Percentiles rank a stretch among this genome's conserved stretches.
phyloP scores from a whole-genome alignment of 768 basidiomycete genomes.

The Trametes villosa region DNA sequence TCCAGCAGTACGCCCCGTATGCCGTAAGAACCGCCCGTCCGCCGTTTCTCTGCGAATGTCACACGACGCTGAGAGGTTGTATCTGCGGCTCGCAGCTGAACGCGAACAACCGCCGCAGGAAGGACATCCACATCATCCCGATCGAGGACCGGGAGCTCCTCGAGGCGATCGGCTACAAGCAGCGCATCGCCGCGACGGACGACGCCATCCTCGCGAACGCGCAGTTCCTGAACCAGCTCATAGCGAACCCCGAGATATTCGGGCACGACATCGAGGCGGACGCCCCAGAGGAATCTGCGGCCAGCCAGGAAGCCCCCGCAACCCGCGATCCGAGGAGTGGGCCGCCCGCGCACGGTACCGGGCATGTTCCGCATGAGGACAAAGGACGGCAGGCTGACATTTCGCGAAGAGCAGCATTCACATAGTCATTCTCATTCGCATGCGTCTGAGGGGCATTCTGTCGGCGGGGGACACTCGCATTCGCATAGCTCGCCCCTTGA shows the following conservation, averaged over 20 bases:
- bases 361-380: not conserved
- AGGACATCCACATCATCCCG: constrained; percentile 76
- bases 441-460: too few species aligned
- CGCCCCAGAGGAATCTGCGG: constrained; percentile 32
- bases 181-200: constrained; percentile 81
- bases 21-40: constrained; percentile 51
- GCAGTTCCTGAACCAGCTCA: constrained; percentile 73
- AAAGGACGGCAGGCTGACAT: constrained; percentile 27
- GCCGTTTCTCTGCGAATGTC: not conserved
- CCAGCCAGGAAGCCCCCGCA: not conserved
- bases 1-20: constrained; percentile 75
- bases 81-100: constrained; percentile 45
- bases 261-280: constrained; percentile 49
- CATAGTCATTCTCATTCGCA: constrained; percentile 41
- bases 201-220: constrained; percentile 80
- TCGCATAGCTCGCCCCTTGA: constrained; percentile 23
- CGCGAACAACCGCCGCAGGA: constrained; percentile 69
- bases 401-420: constrained; percentile 24
- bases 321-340: not conserved
- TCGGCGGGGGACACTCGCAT: constrained; percentile 30
- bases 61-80: not conserved
- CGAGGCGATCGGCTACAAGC: constrained; percentile 69
- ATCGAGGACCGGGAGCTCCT: constrained; percentile 71
- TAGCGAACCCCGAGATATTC: constrained; percentile 83
- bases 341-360: not conserved